A percentile compares a stretch with the other conserved stretches of the same genome.
Conservation (phyloP, 345 rosid species). For the Salix exigua region DNA sequence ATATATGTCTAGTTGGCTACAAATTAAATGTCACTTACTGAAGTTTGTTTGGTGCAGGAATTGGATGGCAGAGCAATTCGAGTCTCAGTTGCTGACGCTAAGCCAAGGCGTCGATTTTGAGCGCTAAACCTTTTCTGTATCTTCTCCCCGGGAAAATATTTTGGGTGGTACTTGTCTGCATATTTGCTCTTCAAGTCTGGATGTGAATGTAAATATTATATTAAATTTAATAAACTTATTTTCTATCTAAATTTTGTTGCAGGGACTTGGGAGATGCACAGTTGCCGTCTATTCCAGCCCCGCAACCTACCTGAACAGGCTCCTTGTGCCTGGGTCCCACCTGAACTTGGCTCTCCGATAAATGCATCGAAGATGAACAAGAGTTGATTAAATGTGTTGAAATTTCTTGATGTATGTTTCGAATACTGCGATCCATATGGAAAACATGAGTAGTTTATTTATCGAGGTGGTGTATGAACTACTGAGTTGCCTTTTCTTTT, state of each 20-base stretch:
- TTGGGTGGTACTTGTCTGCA: constrained; percentile 18
- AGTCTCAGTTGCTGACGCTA: constrained; percentile 78
- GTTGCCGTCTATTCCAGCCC: constrained; percentile 6
- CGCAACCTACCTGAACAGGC: not conserved
- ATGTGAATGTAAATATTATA: not conserved
- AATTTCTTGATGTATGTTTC: constrained; percentile 14
- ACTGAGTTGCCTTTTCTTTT: not conserved
- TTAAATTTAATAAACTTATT: not conserved
- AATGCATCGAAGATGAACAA: not conserved
- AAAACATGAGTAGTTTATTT: constrained; percentile 16
- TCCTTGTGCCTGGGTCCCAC: constrained; percentile 2
- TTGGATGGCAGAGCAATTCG: constrained; percentile 85
- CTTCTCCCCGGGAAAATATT: constrained; percentile 15
- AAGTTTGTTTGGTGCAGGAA: constrained; percentile 47
- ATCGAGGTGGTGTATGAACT: constrained; percentile 12
- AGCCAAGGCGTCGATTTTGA: constrained; percentile 77
- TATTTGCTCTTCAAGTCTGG: not conserved
- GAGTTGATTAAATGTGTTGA: constrained; percentile 3
- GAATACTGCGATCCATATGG: constrained; percentile 13
- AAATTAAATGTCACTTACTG: not conserved
- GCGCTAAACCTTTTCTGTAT: constrained; percentile 7
- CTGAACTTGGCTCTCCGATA: not conserved
- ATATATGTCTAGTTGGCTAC: not conserved
- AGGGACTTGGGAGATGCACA: constrained; percentile 15
- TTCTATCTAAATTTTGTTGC: constrained; percentile 1